Conservation (phyloP, 345 rosid species). For the Linum usitatissimum region DNA sequence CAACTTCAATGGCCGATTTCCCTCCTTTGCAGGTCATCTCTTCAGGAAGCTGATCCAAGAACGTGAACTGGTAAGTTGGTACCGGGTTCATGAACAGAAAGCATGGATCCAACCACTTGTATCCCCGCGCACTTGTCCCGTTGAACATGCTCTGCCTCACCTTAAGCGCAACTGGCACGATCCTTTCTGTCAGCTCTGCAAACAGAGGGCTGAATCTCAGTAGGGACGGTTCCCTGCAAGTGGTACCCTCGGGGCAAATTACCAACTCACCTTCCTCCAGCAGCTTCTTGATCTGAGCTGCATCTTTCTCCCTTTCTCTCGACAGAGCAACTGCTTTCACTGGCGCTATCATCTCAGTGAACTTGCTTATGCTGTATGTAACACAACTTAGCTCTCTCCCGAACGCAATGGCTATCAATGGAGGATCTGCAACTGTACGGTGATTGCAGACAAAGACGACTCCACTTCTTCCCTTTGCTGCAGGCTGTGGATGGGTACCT, state of each 20-base stretch:
- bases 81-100: conserved; percentile 87
- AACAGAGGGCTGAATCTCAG: conserved; percentile 83
- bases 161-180: conserved; percentile 84
- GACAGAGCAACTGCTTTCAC: conserved; percentile 85
- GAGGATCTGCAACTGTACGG: conserved; percentile 70
- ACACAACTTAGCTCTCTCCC: conserved; percentile 90
- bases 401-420: conserved; percentile 69
- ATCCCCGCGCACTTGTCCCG: conserved; percentile 76
- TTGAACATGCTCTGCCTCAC: conserved; percentile 64
- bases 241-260: conserved; percentile 93
- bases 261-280: conserved; percentile 85
- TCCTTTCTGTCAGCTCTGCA: conserved; percentile 78
- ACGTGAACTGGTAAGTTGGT: conserved; percentile 85
- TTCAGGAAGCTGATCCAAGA: conserved; percentile 65
- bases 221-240: conserved; percentile 85
- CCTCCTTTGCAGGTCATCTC: conserved; percentile 72
- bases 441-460: conserved; percentile 88
- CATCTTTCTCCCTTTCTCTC: conserved; percentile 72
- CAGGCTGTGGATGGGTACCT: conserved; percentile 71
- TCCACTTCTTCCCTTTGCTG: conserved; percentile 59
- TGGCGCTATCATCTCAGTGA: conserved; percentile 76
- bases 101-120: conserved; percentile 76
- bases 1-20: conserved; percentile 79
- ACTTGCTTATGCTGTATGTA: conserved; percentile 88
- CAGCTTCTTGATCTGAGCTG: conserved; percentile 55